Conservation (phyloP, 805 yeast genomes). For the Suhomyces vadensis region DNA sequence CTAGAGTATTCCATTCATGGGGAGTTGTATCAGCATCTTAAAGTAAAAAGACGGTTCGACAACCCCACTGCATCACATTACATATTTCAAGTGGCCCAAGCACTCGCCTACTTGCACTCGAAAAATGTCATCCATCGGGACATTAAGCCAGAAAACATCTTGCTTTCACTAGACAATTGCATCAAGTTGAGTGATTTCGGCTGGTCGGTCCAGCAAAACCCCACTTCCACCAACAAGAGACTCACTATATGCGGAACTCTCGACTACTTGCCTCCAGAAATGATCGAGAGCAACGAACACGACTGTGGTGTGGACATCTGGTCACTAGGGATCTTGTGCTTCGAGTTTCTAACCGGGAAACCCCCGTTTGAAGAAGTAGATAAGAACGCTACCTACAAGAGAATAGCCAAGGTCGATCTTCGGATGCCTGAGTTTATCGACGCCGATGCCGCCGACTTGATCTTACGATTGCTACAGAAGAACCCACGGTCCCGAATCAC, state of each 20-base stretch:
- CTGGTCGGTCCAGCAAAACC: slow-evolving; percentile 73
- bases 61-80: slow-evolving; percentile 76
- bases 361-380: slow-evolving; percentile 92
- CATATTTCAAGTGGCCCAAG: slow-evolving; percentile 79
- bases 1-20: slow-evolving; percentile 86
- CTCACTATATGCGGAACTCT: slow-evolving; percentile 92
- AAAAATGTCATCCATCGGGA: slow-evolving; percentile 88
- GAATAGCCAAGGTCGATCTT: slow-evolving; percentile 78
- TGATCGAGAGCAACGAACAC: slow-evolving; percentile 82
- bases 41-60: slow-evolving; percentile 65
- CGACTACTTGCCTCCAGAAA: slow-evolving; percentile 93
- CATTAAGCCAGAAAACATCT: slow-evolving; percentile 89
- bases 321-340: slow-evolving; percentile 87
- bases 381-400: slow-evolving; percentile 72
- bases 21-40: slow-evolving; percentile 75
- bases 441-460: slow-evolving; percentile 75
- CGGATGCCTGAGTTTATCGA: slow-evolving; percentile 70
- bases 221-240: slow-evolving; percentile 41
- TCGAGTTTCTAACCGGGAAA: slow-evolving; percentile 80
- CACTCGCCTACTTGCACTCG: slow-evolving; percentile 73
- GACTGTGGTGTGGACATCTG: slow-evolving; percentile 82
- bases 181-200: slow-evolving; percentile 93
- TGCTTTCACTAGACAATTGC: slow-evolving; percentile 71
- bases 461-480: slow-evolving; percentile 59
- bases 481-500: slow-evolving; percentile 68